Base-by-base conservation (phyloP, 768 basidiomycete genomes). In the Suillus fuscotomentosus region DNA sequence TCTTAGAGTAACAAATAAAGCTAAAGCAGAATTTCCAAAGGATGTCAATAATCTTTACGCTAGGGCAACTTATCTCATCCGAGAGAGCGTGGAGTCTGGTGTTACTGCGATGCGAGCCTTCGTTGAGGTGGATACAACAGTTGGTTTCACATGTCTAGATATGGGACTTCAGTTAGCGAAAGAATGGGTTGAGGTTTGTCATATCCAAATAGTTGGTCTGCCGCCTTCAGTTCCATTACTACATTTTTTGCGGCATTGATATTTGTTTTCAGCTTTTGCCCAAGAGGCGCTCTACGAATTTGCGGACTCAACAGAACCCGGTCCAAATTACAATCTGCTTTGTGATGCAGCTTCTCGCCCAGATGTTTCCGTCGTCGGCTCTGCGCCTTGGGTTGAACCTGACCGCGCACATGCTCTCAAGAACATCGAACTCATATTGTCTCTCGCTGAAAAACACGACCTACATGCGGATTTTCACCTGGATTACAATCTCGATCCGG, bases 21-120 rank as follows among this genome's bases (percentile, higher is more conserved):
- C 83, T 22, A 88, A 89, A 70, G 77, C 80, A 24, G 65, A 68
- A 20, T 88, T 87, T 70, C 70, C 79, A n/a, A 64, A 74, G 47
- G 71, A 81, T 64, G 57, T 69, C 22, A 76, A 76, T 20, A 86
- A 86, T 70, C 75, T 88, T 22, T 80, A 84, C 64, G 70, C 67
- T 61, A 82, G 88, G 47, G 87, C 87, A 4, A 78, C 77, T 34
- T 80, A 81, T 60, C 76, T 89, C 22, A 82, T 89, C 65, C 72
- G 79, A 45, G 83, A 87, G 70, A 87, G 86, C 68, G 77, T 88
- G 57, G 80, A 84, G 68, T 80, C 80, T 61, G 86, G 88, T n/a
- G 86, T 88, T 48, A 89, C 87, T 36, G 76, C 79, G 15, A 88
- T 88, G 82, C 83, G 86, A 20, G 87, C 88, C n/a, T 87, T 86